phyloP scores from a whole-genome alignment of 2,329 filamentous ascomycete genomes.

The Dothiorella sarmentorum region DNA sequence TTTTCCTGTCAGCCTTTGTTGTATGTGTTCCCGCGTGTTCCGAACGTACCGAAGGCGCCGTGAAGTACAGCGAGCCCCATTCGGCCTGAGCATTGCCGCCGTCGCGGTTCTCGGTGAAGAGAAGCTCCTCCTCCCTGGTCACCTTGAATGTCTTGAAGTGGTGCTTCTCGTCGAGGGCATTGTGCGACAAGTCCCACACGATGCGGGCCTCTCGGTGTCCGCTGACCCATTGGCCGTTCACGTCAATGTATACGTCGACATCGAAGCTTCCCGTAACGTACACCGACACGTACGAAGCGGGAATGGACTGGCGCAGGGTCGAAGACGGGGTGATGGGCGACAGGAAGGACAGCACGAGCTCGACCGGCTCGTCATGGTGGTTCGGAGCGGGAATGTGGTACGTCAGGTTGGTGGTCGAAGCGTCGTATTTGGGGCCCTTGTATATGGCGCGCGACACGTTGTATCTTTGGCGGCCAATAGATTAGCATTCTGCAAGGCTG shows the following conservation, averaged over 20 bases:
- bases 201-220: constrained; percentile 68
- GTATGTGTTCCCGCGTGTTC: constrained; percentile 29
- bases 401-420: constrained; percentile 67
- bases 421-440: constrained; percentile 62
- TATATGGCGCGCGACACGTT: constrained; percentile 58
- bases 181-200: constrained; percentile 61
- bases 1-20: constrained; percentile 22
- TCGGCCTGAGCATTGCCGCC: constrained; percentile 64
- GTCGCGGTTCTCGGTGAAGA: constrained; percentile 63
- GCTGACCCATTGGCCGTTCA: constrained; percentile 71
- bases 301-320: constrained; percentile 74
- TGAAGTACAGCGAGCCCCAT: constrained; percentile 80
- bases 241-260: constrained; percentile 46
- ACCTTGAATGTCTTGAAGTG: constrained; percentile 66
- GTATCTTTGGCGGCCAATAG: constrained; percentile 41
- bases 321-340: constrained; percentile 80
- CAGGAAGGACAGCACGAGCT: constrained; percentile 63
- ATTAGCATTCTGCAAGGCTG: not conserved
- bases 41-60: constrained; percentile 53
- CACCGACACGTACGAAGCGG: constrained; percentile 75
- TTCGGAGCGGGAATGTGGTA: constrained; percentile 54
- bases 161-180: constrained; percentile 36
- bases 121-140: constrained; percentile 57
- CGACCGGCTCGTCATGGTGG: constrained; percentile 40
- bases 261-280: constrained; percentile 63